Evolutionary conservation across 1,284 basidiomycete species (phyloP), one percentile per base, ranked within the genome.

Genomic region (Filobasidium uniguttulatum): DNA sequence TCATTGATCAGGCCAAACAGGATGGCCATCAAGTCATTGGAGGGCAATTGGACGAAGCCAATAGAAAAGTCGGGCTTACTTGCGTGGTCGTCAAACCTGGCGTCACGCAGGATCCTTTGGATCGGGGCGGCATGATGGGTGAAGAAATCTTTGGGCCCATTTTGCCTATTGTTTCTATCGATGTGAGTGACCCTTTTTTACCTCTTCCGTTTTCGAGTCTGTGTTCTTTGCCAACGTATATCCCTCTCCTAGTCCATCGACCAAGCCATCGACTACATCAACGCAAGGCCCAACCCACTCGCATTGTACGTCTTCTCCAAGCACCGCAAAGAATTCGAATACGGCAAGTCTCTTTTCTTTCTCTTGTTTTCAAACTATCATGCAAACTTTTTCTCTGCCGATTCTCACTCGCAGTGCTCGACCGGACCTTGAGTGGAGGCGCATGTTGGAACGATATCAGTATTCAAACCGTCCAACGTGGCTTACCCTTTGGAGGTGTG

Each of bases 111-210:
- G 85, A 89, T 63, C 76, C 77, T 2, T 14, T 8, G 40, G n/a
- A n/a, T n/a, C n/a, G n/a, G n/a, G 40, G 25, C 3, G 26, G 26
- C 25, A 62, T 89, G 56, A 78, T 89, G 78, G 75, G 77, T 65
- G 81, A 89, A 44, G 81, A 83, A 62, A 67, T 80, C 12, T 82
- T 85, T 61, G 83, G 80, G 0, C 82, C 82, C 1, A 63, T 84
- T 6, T 70, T 93, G 19, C 82, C 86, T 5, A 75, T 94, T 46
- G 72, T 93, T 0, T 77, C 83, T 0, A 79, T 90, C 17, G 76
- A 76, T 48, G 67, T 71, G 44, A 51, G 57, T 75, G 8, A 12
- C n/a, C n/a, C n/a, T n/a, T n/a, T n/a, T n/a, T n/a, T n/a, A 25
- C 34, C 5, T 19, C 14, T 17, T 12, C 7, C 6, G 8, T 9